A percentile compares a stretch with the other conserved stretches of the same genome.
phyloP scores from a whole-genome alignment of 2,329 filamentous ascomycete genomes.

The Penicillium sp. region DNA sequence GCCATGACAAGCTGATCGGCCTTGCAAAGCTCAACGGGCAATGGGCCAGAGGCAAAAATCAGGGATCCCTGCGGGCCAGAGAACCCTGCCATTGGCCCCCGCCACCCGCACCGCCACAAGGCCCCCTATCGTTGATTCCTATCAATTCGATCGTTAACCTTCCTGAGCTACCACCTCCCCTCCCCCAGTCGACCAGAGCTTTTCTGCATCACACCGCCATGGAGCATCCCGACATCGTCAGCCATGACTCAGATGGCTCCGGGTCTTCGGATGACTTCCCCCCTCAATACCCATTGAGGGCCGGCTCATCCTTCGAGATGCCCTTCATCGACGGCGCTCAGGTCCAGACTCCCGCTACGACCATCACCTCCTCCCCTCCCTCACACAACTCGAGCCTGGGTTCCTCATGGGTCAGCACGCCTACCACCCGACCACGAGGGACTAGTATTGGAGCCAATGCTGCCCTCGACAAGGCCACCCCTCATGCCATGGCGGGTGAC shows the following conservation, averaged over 20 bases:
- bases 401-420: conserved; percentile 39
- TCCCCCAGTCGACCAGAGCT: conserved; percentile 1
- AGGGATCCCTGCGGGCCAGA: not conserved
- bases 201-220: conserved; percentile 33
- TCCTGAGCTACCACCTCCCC: conserved; percentile 5
- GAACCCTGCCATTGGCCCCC: conserved; percentile 14
- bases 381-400: conserved; percentile 27
- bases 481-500: conserved; percentile 33
- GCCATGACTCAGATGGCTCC: conserved; percentile 43
- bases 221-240: conserved; percentile 46
- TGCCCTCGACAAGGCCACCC: conserved; percentile 46
- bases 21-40: not conserved
- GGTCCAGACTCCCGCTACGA: conserved; percentile 33
- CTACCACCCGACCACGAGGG: conserved; percentile 44
- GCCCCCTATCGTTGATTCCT: conserved; percentile 24
- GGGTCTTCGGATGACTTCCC: conserved; percentile 46
- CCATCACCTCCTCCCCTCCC: conserved; percentile 37
- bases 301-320: conserved; percentile 34
- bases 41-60: not conserved
- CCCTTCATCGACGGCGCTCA: conserved; percentile 34
- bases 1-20: conserved; percentile 1
- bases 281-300: conserved; percentile 35
- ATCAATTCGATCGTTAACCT: not conserved
- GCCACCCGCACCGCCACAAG: conserved; percentile 34
- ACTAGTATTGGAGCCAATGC: conserved; percentile 44